Conservation (phyloP, 169 alveolate species). For the Plasmodium falciparum region DNA sequence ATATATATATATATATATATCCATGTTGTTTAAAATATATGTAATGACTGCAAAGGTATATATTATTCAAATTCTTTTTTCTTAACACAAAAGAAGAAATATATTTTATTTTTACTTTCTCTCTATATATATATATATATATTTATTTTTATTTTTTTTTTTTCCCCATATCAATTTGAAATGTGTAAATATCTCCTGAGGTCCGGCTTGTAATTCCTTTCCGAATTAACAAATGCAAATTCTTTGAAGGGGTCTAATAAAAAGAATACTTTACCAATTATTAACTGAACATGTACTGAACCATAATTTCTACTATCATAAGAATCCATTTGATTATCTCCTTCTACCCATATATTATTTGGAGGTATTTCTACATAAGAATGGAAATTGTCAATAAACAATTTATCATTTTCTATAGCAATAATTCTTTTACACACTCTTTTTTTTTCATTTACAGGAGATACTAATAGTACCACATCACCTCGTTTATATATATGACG, state of each 20-base stretch:
- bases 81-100: too few species aligned
- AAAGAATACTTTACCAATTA: slow-evolving; percentile 64
- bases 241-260: slow-evolving; percentile 61
- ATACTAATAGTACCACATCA: slow-evolving; percentile 60
- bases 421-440: slow-evolving; percentile 77
- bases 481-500: slow-evolving; percentile 55
- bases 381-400: slow-evolving; percentile 36
- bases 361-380: slow-evolving; percentile 55
- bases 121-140: too few species aligned
- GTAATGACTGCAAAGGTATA: too few species aligned
- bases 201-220: not conserved
- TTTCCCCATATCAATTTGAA: not conserved
- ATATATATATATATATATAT: too few species aligned
- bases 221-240: slow-evolving; percentile 24
- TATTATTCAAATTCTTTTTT: too few species aligned
- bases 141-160: too few species aligned
- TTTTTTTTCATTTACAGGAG: slow-evolving; percentile 71
- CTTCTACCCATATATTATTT: slow-evolving; percentile 71
- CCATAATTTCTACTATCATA: slow-evolving; percentile 78
- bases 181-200: not conserved
- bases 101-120: too few species aligned
- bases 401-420: slow-evolving; percentile 70
- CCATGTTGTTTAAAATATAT: too few species aligned
- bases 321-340: slow-evolving; percentile 74
- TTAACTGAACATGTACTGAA: slow-evolving; percentile 43